Evolutionary conservation across 2,329 filamentous ascomycete species (phyloP).

Genomic region (Dactylonectria macrodidyma): DNA sequence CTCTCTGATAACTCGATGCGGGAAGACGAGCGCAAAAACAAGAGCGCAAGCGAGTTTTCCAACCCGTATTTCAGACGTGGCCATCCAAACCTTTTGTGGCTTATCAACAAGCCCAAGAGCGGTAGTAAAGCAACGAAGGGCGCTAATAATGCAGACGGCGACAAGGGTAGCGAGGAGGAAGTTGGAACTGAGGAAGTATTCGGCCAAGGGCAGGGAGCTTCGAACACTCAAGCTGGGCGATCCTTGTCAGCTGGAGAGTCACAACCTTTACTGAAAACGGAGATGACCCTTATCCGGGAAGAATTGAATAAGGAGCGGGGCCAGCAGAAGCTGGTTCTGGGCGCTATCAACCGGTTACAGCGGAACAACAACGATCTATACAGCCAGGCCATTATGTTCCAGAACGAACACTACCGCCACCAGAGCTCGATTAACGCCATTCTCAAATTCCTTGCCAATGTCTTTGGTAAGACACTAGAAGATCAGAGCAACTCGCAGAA

Average conservation of each 20-base stretch:
- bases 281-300: slow-evolving; percentile 82
- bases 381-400: slow-evolving; percentile 89
- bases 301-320: slow-evolving; percentile 87
- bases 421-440: slow-evolving; percentile 99
- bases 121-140: slow-evolving; percentile 72
- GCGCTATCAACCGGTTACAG: slow-evolving; percentile 84
- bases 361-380: slow-evolving; percentile 91
- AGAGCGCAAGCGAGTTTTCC: slow-evolving; percentile 97
- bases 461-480: slow-evolving; percentile 94
- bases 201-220: slow-evolving; percentile 39
- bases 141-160: slow-evolving; percentile 75
- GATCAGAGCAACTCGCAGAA: slow-evolving; percentile 83
- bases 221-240: slow-evolving; percentile 41
- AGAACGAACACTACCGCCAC: slow-evolving; percentile 93
- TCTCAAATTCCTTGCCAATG: slow-evolving; percentile 94
- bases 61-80: slow-evolving; percentile 97
- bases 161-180: slow-evolving; percentile 78
- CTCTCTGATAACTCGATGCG: slow-evolving; percentile 98
- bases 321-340: slow-evolving; percentile 89
- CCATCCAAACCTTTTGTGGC: slow-evolving; percentile 92
- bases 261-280: slow-evolving; percentile 74
- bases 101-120: slow-evolving; percentile 95
- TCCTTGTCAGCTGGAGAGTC: slow-evolving; percentile 61
- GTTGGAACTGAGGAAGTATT: slow-evolving; percentile 58
- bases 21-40: slow-evolving; percentile 95